A percentile compares a stretch with the other conserved stretches of the same genome.
Evolutionary conservation across 306 rosid species (phyloP).

Genomic region (Glycine soja): DNA sequence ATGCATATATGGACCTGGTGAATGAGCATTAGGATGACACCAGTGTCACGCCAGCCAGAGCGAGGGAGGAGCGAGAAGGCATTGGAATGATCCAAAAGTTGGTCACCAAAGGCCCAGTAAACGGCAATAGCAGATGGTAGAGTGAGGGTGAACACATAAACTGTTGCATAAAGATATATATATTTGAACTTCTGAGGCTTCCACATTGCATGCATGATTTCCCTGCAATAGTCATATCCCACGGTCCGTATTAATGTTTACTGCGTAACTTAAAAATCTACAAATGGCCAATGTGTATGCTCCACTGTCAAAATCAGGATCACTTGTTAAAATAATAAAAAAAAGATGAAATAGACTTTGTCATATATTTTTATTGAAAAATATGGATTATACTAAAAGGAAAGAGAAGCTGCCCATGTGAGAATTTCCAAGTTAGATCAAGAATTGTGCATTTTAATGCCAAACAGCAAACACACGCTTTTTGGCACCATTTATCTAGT

Average conservation of each 20-base stretch:
- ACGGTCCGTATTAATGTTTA: not conserved
- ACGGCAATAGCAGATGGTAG: slow-evolving; percentile 81
- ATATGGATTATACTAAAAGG: not conserved
- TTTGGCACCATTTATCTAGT: slow-evolving; percentile 3
- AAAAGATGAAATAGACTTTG: not conserved
- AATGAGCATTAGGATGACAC: slow-evolving; percentile 78
- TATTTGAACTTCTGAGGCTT: slow-evolving; percentile 86
- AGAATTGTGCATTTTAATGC: not conserved
- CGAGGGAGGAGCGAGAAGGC: slow-evolving; percentile 82
- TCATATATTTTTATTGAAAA: not conserved
- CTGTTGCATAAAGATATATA: slow-evolving; percentile 73
- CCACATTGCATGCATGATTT: slow-evolving; percentile 98
- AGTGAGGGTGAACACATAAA: slow-evolving; percentile 81
- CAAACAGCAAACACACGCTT: not conserved
- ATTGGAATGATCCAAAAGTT: slow-evolving; percentile 80
- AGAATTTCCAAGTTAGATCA: slow-evolving; percentile 4
- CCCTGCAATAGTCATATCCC: slow-evolving; percentile 55
- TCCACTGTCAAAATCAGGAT: not conserved
- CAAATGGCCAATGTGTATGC: not conserved
- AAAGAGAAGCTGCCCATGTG: not conserved
- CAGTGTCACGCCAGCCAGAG: slow-evolving; percentile 75
- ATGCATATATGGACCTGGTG: slow-evolving; percentile 66
- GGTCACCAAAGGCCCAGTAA: slow-evolving; percentile 91
- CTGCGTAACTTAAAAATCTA: not conserved
- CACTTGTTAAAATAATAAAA: not conserved